Percentiles rank a stretch among this genome's conserved stretches.
phyloP scores from a whole-genome alignment of 441 rosid species.

The Lepidium campestre region DNA sequence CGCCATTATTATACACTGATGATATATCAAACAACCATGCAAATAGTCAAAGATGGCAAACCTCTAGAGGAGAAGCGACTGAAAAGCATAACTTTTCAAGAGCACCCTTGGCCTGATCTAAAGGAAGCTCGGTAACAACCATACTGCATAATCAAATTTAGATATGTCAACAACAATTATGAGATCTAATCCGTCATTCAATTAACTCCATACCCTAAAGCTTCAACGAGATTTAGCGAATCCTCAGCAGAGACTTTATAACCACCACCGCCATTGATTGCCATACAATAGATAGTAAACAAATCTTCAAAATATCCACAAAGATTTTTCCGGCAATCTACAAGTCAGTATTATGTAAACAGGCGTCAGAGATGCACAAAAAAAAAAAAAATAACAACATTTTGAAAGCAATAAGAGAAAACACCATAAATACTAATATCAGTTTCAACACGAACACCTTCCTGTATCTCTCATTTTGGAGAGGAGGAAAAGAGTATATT shows the following conservation, averaged over 20 bases:
- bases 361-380: conserved; percentile 7
- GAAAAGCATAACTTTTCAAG: conserved; percentile 82
- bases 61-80: conserved; percentile 86
- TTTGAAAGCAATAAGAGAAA: background rate
- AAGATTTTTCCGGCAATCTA: conserved; percentile 91
- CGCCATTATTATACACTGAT: conserved; percentile 19
- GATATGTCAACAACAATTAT: conserved; percentile 25
- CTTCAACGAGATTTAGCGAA: conserved; percentile 89
- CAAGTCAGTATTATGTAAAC: conserved; percentile 19
- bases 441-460: conserved; percentile 11
- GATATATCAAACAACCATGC: conserved; percentile 13
- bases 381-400: background rate
- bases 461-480: background rate
- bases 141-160: conserved; percentile 53
- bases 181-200: conserved; percentile 13
- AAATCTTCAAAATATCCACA: conserved; percentile 77
- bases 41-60: conserved; percentile 28
- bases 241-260: conserved; percentile 92
- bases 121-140: conserved; percentile 95
- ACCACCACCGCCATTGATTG: conserved; percentile 77
- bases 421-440: background rate
- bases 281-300: conserved; percentile 71
- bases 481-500: background rate
- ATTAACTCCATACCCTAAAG: conserved; percentile 60
- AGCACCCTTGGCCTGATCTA: conserved; percentile 80